phyloP scores from a whole-genome alignment of 495 filamentous ascomycete genomes.

The Penicillium maclennaniae region DNA sequence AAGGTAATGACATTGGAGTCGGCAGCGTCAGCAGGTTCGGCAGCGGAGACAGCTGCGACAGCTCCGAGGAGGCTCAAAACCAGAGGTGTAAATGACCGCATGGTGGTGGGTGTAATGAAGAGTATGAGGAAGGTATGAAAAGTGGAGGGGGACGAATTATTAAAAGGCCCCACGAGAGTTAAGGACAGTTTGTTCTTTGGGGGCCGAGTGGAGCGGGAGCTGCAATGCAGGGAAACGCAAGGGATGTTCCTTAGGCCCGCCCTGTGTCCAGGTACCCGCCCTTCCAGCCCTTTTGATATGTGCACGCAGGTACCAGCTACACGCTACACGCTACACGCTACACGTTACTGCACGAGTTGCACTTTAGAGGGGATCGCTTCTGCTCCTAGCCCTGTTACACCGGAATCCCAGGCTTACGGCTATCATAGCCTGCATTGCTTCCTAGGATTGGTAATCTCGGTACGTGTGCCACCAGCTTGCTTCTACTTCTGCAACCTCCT shows the following conservation, averaged over 20 bases:
- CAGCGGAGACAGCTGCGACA: slow-evolving; percentile 58
- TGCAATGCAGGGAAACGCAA: background rate
- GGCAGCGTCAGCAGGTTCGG: slow-evolving; percentile 45
- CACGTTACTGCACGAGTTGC: background rate
- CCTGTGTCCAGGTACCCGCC: background rate
- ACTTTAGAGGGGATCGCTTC: background rate
- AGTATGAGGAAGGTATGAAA: background rate
- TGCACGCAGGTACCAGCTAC: background rate
- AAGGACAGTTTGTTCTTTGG: slow-evolving; percentile 52
- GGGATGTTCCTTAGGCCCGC: background rate
- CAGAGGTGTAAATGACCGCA: slow-evolving; percentile 54
- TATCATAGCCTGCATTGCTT: background rate
- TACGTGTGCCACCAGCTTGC: too few species aligned
- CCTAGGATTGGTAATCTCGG: background rate
- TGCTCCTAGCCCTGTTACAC: background rate
- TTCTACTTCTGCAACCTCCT: too few species aligned
- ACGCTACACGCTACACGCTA: too few species aligned
- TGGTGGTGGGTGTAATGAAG: slow-evolving; percentile 30
- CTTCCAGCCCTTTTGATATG: background rate
- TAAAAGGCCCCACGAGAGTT: slow-evolving; percentile 15
- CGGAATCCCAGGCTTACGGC: background rate
- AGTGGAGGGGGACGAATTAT: background rate
- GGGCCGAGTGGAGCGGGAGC: slow-evolving; percentile 18
- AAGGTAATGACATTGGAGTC: slow-evolving; percentile 69
- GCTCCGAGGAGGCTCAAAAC: slow-evolving; percentile 59